Conservation (phyloP, 495 filamentous ascomycete species). For the Lophium mytilinum region DNA sequence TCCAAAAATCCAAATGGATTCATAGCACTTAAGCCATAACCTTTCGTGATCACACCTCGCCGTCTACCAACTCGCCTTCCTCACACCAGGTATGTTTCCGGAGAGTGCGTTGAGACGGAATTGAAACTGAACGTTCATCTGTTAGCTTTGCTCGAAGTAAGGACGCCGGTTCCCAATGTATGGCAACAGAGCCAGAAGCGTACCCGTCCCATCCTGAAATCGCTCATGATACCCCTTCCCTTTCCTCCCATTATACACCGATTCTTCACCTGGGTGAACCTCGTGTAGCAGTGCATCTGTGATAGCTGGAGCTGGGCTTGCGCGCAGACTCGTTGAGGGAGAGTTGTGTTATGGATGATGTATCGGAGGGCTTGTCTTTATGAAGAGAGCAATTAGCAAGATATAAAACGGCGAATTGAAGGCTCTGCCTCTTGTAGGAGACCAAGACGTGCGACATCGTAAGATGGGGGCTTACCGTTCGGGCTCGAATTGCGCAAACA, state of each 20-base stretch:
- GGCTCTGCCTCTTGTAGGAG: too few species aligned
- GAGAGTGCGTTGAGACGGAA: conserved; percentile 82
- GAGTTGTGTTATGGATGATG: conserved; percentile 82
- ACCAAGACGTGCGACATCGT: background rate
- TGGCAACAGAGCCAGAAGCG: background rate
- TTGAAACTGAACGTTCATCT: conserved; percentile 55
- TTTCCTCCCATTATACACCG: conserved; percentile 84
- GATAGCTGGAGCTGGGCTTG: conserved; percentile 87
- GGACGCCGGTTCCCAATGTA: background rate
- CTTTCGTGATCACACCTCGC: background rate
- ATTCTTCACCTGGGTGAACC: conserved; percentile 87
- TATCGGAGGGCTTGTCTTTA: conserved; percentile 90
- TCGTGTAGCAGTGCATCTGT: conserved; percentile 91
- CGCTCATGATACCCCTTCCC: conserved; percentile 73
- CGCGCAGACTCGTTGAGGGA: conserved; percentile 70
- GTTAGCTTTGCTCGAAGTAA: background rate
- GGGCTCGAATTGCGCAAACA: conserved; percentile 74
- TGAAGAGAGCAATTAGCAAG: background rate
- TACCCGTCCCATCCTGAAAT: conserved; percentile 87
- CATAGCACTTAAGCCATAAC: background rate
- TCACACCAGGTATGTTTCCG: conserved; percentile 86
- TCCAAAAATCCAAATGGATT: background rate
- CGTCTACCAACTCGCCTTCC: conserved; percentile 86
- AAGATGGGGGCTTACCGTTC: conserved; percentile 54
- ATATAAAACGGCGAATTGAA: too few species aligned